Conservation (phyloP, 1,284 basidiomycete species). For the Singerocomus inundabilis region DNA sequence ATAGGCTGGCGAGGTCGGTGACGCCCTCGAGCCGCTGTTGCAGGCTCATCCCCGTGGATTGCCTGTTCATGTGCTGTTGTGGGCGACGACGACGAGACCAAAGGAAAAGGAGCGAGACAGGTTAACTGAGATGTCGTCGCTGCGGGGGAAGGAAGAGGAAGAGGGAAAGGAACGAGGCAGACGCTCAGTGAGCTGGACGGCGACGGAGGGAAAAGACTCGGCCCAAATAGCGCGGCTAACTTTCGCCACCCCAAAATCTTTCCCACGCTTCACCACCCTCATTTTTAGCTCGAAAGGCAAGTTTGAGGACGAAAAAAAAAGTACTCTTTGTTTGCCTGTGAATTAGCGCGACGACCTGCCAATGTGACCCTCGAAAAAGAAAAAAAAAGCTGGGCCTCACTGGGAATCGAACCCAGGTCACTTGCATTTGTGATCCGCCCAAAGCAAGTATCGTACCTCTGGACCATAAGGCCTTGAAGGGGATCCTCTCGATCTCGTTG, state of each 20-base stretch:
- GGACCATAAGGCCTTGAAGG: slow-evolving; percentile 40
- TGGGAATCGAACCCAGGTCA: slow-evolving; percentile 53
- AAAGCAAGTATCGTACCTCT: slow-evolving; percentile 56
- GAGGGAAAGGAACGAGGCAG: slow-evolving; percentile 20
- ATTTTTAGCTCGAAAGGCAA: not conserved
- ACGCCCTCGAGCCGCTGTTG: slow-evolving; percentile 69
- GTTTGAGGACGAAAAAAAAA: not conserved
- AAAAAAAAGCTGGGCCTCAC: slow-evolving; percentile 35
- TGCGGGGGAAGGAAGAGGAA: not conserved
- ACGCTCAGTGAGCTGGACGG: slow-evolving; percentile 10
- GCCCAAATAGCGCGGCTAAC: slow-evolving; percentile 25
- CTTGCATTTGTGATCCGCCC: slow-evolving; percentile 42
- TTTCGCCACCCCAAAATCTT: slow-evolving; percentile 4
- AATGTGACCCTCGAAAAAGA: too few species aligned
- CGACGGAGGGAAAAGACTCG: slow-evolving; percentile 21
- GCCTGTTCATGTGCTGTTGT: slow-evolving; percentile 31
- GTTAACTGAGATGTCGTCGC: not conserved
- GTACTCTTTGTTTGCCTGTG: too few species aligned
- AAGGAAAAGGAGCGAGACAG: slow-evolving; percentile 5
- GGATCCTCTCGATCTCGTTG: too few species aligned
- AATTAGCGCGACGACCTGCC: too few species aligned
- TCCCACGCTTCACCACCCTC: slow-evolving; percentile 19
- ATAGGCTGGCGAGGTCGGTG: slow-evolving; percentile 61
- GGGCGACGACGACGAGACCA: not conserved
- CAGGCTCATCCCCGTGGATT: slow-evolving; percentile 41